Conservation (phyloP, 2,329 filamentous ascomycete species). For the Dothideomycetes sp. region DNA sequence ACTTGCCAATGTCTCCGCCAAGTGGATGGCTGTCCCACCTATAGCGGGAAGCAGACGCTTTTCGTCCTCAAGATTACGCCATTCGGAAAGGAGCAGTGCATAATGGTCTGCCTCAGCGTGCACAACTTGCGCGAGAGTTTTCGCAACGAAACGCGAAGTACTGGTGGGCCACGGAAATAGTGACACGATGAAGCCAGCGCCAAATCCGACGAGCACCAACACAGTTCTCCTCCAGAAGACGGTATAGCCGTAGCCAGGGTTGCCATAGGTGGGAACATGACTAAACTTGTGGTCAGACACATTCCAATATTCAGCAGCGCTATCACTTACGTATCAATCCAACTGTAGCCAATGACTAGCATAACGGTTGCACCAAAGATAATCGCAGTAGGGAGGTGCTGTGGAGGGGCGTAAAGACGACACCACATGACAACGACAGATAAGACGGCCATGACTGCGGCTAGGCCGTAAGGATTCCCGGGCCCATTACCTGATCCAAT, state of each 20-base stretch:
- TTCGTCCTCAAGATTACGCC: constrained; percentile 19
- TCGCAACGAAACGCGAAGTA: constrained; percentile 22
- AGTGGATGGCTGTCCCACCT: constrained; percentile 18
- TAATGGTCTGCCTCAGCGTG: constrained; percentile 38
- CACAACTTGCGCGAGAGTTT: constrained; percentile 33
- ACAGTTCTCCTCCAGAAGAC: constrained; percentile 9
- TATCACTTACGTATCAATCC: constrained; percentile 5
- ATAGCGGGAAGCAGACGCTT: constrained; percentile 16
- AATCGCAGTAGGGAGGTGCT: constrained; percentile 1
- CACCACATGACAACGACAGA: constrained; percentile 24
- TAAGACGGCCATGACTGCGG: constrained; percentile 27
- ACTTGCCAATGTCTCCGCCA: constrained; percentile 21
- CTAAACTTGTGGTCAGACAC: not conserved
- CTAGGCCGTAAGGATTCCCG: constrained; percentile 41
- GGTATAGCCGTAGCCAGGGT: constrained; percentile 6
- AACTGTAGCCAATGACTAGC: constrained; percentile 7
- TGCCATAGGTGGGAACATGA: constrained; percentile 5
- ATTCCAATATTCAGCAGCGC: not conserved
- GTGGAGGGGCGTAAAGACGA: constrained; percentile 21
- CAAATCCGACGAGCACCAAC: constrained; percentile 6
- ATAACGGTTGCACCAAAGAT: constrained; percentile 5
- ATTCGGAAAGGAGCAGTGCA: constrained; percentile 36
- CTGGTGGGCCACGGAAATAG: constrained; percentile 7
- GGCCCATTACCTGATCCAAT: constrained; percentile 37
- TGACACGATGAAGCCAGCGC: constrained; percentile 3